phyloP scores from a whole-genome alignment of 176 grass and related monocot species.

The Saccharum spontaneum region DNA sequence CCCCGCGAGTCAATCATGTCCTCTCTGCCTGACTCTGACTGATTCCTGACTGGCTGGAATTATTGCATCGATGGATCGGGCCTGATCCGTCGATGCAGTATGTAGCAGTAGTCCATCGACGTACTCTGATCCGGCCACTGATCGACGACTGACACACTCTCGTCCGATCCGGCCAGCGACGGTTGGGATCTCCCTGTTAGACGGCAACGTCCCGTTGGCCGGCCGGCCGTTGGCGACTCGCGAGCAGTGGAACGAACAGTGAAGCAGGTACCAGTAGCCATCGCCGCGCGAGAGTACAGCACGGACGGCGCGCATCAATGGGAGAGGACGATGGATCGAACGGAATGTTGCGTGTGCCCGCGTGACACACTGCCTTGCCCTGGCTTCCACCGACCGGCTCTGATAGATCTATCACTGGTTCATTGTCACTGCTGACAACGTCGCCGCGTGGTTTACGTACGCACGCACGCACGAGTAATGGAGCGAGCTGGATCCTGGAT shows the following conservation, averaged over 20 bases:
- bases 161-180: background rate
- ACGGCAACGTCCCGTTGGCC: background rate
- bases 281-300: background rate
- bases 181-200: slow-evolving; percentile 29
- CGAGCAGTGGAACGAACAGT: background rate
- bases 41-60: background rate
- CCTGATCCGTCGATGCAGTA: background rate
- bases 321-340: background rate
- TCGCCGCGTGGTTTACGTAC: background rate
- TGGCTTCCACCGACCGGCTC: background rate
- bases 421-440: background rate
- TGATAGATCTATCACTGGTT: background rate
- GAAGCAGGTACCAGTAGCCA: slow-evolving; percentile 21
- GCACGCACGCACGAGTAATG: background rate
- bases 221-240: background rate
- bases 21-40: background rate
- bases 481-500: background rate
- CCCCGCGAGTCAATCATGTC: background rate
- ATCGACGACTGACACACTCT: background rate
- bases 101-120: background rate
- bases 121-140: background rate
- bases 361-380: background rate
- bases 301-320: background rate
- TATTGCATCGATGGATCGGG: background rate
- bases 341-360: background rate